A percentile compares a stretch with the other conserved stretches of the same genome.
Conservation (phyloP, 108 stramenopile species). For the Skeletonema grethae region DNA sequence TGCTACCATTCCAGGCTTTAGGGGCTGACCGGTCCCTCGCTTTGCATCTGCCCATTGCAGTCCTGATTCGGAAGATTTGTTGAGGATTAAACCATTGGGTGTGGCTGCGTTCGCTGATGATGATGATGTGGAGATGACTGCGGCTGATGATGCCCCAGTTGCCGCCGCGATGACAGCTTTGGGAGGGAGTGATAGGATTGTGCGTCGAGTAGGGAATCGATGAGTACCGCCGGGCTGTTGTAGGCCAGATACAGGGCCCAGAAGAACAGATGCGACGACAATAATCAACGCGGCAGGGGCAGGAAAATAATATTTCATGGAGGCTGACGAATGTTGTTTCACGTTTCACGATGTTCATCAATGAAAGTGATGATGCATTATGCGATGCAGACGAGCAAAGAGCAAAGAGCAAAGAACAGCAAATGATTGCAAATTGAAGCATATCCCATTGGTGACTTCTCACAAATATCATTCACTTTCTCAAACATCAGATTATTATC, state of each 20-base stretch:
- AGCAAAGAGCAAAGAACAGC: no score
- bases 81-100: neutral
- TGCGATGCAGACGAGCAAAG: no score
- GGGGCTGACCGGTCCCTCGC: conserved; percentile 5
- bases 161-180: neutral
- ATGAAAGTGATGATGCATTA: no score
- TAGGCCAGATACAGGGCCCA: neutral
- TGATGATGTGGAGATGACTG: neutral
- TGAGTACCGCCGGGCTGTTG: neutral
- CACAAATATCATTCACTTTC: no score
- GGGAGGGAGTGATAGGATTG: neutral
- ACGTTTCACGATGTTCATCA: no score
- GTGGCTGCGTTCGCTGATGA: neutral
- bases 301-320: no score
- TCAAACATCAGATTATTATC: no score
- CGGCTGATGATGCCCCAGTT: neutral
- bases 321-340: no score
- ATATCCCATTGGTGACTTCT: no score
- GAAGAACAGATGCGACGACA: neutral
- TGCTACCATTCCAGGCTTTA: neutral
- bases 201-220: neutral
- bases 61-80: neutral
- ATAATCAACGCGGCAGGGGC: neutral
- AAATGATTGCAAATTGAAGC: no score
- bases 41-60: conserved; percentile 20